These are phyloP conservation scores for Hypericum androsaemum DNA, from an alignment of 345 rosid genomes.

Conservation along the genomic window DNA sequence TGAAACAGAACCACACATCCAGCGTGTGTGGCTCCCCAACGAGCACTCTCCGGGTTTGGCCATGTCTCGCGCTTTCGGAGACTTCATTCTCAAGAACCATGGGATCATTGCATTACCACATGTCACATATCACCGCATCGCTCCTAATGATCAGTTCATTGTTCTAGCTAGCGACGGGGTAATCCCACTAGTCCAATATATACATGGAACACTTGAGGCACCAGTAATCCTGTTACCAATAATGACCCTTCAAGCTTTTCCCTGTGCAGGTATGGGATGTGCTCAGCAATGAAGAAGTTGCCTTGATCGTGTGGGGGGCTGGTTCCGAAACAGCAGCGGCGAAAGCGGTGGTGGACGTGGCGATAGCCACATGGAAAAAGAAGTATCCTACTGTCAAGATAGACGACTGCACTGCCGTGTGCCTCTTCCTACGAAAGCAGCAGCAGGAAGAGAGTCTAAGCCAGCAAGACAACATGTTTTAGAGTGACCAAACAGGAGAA, in stretches of 20 bases:
- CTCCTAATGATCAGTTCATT: slow-evolving; percentile 43
- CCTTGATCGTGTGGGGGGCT: slow-evolving; percentile 35
- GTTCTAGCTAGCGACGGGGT: slow-evolving; percentile 88
- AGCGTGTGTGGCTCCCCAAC: slow-evolving; percentile 77
- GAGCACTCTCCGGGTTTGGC: slow-evolving; percentile 84
- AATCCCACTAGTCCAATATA: slow-evolving; percentile 2
- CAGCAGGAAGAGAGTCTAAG: background rate
- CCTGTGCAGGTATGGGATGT: slow-evolving; percentile 64
- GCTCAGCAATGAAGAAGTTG: slow-evolving; percentile 56
- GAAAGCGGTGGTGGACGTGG: slow-evolving; percentile 54
- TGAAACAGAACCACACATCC: slow-evolving; percentile 61
- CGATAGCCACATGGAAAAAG: slow-evolving; percentile 46
- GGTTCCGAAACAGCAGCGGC: slow-evolving; percentile 37
- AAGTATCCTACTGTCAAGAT: slow-evolving; percentile 50
- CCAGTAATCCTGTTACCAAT: no score
- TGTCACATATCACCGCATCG: slow-evolving; percentile 42
- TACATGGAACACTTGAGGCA: background rate
- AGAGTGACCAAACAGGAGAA: no score
- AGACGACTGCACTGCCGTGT: slow-evolving; percentile 60
- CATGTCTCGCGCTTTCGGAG: slow-evolving; percentile 91
- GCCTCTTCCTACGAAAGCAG: slow-evolving; percentile 43
- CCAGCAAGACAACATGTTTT: no score
- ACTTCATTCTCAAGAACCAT: slow-evolving; percentile 53
- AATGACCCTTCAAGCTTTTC: background rate
- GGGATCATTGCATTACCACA: slow-evolving; percentile 72